These are phyloP conservation scores for Phlebiopsis flavidoalba DNA, from an alignment of 768 basidiomycete genomes.

Conservation along the genomic window DNA sequence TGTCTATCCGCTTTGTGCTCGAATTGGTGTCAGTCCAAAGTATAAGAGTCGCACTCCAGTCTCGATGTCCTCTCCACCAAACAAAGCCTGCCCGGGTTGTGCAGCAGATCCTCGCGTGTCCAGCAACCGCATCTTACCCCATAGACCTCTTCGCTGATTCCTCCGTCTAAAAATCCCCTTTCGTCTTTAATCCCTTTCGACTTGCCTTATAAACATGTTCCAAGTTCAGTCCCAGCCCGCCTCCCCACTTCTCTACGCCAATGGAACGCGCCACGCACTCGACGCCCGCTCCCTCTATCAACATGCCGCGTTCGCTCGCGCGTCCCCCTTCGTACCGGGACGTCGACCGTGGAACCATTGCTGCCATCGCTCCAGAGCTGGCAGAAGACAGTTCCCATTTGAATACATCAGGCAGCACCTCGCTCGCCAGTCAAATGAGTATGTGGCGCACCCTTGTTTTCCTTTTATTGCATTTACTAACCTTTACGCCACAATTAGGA, in stretches of 20 bases:
- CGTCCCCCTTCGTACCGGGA: conserved; percentile 61
- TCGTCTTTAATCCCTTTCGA: conserved; percentile 5
- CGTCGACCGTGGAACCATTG: conserved; percentile 52
- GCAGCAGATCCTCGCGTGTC: neutral
- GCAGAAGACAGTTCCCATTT: conserved; percentile 49
- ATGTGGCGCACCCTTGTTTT: conserved; percentile 8
- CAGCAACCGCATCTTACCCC: neutral
- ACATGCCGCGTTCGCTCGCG: conserved; percentile 73
- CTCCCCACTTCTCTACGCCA: conserved; percentile 17
- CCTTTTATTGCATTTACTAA: neutral
- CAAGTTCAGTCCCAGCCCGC: conserved; percentile 24
- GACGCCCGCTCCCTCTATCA: conserved; percentile 36
- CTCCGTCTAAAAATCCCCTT: conserved; percentile 14
- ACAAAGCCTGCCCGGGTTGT: conserved; percentile 1
- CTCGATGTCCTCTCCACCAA: neutral
- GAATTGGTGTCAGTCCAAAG: conserved; percentile 8
- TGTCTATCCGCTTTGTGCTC: conserved; percentile 17
- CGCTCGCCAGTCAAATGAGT: conserved; percentile 22
- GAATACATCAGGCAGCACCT: conserved; percentile 54
- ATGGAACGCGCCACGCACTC: conserved; percentile 16
- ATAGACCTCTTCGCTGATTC: neutral
- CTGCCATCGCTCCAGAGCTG: conserved; percentile 49
- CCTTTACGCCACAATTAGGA: conserved; percentile 13
- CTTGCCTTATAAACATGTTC: conserved; percentile 19
- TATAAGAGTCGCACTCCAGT: conserved; percentile 18